Conservation (phyloP, 352 stramenopile species). For the Globisporangium polare region DNA sequence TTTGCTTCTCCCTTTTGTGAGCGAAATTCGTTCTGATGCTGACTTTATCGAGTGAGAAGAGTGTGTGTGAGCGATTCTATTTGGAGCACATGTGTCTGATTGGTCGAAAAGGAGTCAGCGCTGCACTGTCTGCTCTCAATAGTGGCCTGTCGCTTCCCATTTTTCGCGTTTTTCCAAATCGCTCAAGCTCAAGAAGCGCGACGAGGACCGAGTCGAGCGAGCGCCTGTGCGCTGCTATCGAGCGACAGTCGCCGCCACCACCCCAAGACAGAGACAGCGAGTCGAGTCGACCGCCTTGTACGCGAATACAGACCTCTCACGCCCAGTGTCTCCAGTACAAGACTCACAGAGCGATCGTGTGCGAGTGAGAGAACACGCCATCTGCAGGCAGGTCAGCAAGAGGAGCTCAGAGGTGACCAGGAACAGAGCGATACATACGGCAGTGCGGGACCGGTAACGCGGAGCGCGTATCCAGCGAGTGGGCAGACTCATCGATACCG, state of each 20-base stretch:
- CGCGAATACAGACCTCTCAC: background rate
- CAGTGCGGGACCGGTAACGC: background rate
- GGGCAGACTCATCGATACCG: background rate
- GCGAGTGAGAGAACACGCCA: background rate
- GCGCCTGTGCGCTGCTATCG: background rate
- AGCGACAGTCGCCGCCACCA: background rate
- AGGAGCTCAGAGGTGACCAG: background rate
- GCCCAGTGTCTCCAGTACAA: background rate
- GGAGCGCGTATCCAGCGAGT: background rate
- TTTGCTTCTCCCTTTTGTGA: background rate
- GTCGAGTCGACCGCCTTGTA: background rate
- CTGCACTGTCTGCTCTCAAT: background rate
- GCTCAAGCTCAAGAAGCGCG: background rate
- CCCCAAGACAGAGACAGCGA: background rate
- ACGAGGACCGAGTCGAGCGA: background rate
- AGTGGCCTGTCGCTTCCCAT: background rate
- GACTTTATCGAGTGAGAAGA: background rate
- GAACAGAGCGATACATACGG: background rate
- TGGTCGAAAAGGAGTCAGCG: constrained; percentile 10
- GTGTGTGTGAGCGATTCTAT: background rate
- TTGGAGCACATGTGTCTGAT: background rate
- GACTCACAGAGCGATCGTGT: background rate
- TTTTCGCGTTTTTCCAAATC: background rate
- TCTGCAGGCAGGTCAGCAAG: background rate
- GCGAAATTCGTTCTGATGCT: background rate